Evolutionary conservation across 345 rosid species (phyloP).

Genomic region (Hibiscus syriacus): DNA sequence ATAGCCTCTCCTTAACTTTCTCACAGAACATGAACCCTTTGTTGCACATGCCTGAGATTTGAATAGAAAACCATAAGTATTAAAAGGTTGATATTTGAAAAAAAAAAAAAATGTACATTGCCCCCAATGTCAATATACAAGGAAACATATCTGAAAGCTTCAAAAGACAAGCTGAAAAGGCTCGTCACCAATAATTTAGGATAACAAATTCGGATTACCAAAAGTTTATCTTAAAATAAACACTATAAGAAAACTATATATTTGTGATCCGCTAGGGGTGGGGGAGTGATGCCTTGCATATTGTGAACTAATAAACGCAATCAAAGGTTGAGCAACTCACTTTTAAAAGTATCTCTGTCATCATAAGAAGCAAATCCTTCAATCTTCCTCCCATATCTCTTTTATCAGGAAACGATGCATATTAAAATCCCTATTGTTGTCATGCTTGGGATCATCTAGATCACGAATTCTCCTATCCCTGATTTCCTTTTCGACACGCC

Average conservation of each 20-base stretch:
- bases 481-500: conserved; percentile 60
- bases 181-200: neutral
- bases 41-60: conserved; percentile 66
- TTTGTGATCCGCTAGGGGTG: too few species aligned
- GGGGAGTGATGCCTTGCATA: too few species aligned
- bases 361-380: conserved; percentile 64
- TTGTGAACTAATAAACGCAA: too few species aligned
- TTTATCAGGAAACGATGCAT: conserved; percentile 53
- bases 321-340: conserved; percentile 32
- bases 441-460: conserved; percentile 66
- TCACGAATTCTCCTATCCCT: conserved; percentile 71
- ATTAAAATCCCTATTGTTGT: conserved; percentile 45
- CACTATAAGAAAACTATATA: too few species aligned
- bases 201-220: neutral
- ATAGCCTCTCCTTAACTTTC: conserved; percentile 86
- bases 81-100: neutral
- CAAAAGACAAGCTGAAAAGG: neutral
- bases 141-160: neutral
- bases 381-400: conserved; percentile 50
- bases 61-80: conserved; percentile 12
- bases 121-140: neutral
- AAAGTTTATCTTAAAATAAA: too few species aligned
- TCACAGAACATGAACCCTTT: conserved; percentile 83
- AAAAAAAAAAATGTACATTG: neutral
- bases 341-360: conserved; percentile 65